phyloP scores from a whole-genome alignment of 1,139 yeast genomes.

The Candida buenavistaensis region DNA sequence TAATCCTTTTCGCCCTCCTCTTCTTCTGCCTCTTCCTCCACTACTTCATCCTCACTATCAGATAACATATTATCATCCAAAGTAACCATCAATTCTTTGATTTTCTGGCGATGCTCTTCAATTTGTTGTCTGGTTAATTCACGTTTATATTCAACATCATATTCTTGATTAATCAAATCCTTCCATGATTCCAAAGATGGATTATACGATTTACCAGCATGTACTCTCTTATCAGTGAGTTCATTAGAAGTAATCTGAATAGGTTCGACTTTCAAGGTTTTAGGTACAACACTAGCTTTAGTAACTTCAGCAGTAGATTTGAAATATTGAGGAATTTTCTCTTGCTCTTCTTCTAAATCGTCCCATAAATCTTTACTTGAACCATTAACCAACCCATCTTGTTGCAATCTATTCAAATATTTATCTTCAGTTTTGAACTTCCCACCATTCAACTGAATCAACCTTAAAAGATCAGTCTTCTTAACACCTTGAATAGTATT shows the following conservation, averaged over 20 bases:
- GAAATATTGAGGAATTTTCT: constrained; percentile 36
- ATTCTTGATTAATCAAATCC: constrained; percentile 65
- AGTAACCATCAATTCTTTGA: constrained; percentile 51
- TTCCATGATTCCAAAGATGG: constrained; percentile 89
- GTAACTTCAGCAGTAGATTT: constrained; percentile 50
- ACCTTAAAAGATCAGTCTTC: constrained; percentile 62
- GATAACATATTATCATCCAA: constrained; percentile 19
- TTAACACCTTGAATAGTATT: constrained; percentile 62
- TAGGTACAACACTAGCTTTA: constrained; percentile 53
- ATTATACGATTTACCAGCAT: constrained; percentile 90
- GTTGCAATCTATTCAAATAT: constrained; percentile 51
- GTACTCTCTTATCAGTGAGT: constrained; percentile 30
- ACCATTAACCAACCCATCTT: constrained; percentile 60
- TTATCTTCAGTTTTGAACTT: constrained; percentile 58
- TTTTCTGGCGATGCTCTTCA: constrained; percentile 61
- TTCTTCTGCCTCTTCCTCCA: constrained; percentile 44
- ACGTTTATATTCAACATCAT: constrained; percentile 59
- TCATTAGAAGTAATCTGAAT: constrained; percentile 46
- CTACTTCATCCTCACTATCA: constrained; percentile 44
- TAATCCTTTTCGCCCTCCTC: constrained; percentile 26
- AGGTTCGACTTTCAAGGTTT: constrained; percentile 58
- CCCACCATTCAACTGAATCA: constrained; percentile 86
- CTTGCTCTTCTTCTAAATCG: constrained; percentile 19
- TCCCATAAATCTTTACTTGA: constrained; percentile 69
- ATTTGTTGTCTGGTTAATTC: constrained; percentile 65